These are phyloP conservation scores for Kazachstania sp. DNA, from an alignment of 1,139 yeast genomes.

Conservation along the genomic window DNA sequence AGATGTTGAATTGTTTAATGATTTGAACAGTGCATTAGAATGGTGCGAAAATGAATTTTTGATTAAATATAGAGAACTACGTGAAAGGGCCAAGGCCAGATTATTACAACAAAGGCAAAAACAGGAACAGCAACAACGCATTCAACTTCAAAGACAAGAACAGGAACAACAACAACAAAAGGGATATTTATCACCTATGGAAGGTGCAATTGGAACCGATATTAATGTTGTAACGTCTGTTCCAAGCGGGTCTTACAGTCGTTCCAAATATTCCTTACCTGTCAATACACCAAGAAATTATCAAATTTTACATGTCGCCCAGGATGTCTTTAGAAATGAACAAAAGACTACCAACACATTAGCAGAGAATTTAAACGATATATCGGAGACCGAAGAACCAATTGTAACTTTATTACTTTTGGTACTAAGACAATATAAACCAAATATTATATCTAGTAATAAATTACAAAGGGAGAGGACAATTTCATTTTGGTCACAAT, in stretches of 20 bases:
- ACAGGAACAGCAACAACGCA: too few species aligned
- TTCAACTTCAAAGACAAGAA: background rate
- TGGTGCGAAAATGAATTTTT: slow-evolving; percentile 94
- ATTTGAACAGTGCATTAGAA: slow-evolving; percentile 80
- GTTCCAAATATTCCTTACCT: slow-evolving; percentile 20
- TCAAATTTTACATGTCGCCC: slow-evolving; percentile 34
- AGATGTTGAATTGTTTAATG: slow-evolving; percentile 36
- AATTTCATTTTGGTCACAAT: slow-evolving; percentile 23
- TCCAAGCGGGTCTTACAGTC: background rate
- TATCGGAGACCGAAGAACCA: slow-evolving; percentile 30
- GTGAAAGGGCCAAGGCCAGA: slow-evolving; percentile 21
- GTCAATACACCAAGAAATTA: slow-evolving; percentile 35
- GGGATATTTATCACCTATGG: too few species aligned
- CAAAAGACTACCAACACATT: slow-evolving; percentile 19
- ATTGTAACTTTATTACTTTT: slow-evolving; percentile 23
- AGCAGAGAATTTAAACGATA: slow-evolving; percentile 35
- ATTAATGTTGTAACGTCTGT: background rate
- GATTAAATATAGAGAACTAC: slow-evolving; percentile 47
- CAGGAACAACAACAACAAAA: background rate
- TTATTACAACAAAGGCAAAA: slow-evolving; percentile 5
- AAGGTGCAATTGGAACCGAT: background rate
- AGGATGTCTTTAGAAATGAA: slow-evolving; percentile 28
- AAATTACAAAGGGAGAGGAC: slow-evolving; percentile 16
- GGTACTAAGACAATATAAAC: slow-evolving; percentile 26
- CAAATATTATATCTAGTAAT: slow-evolving; percentile 32